Evolutionary conservation across 257 asterid species (phyloP), one percentile per base, ranked within the genome.

Genomic region (Solanum virginianum): DNA sequence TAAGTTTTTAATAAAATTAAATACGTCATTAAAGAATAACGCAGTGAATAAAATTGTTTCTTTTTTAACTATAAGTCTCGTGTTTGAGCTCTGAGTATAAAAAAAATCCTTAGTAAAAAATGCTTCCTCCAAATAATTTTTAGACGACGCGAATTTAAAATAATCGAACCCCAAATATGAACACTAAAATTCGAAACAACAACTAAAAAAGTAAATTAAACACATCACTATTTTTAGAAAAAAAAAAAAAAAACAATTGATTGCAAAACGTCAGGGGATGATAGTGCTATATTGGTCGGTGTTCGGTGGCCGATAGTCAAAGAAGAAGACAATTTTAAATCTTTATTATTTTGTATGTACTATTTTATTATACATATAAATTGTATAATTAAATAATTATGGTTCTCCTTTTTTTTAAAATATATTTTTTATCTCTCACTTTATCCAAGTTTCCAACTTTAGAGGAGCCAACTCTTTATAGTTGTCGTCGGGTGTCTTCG

Each of bases 41-140:
- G 41, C 6, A 4, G 0, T 32, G 0, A 3, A 29, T 32, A 32
- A 32, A 0, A 32, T 0, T 32, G 0, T 32, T 0, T 0, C 0
- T 32, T 32, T 32, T 32, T 32, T 4, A 36, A 36, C 1, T 6
- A 36, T 3, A 36, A 5, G 1, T 36, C 6, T 3, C 4, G 4
- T 32, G 1, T 36, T 36, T 36, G 1, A 36, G 41, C 41, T 36
- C 6, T 36, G 7, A 0, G 6, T 36, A 36, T 36, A 0, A 5
- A 36, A 5, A 36, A 36, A 36, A 36, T 4, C 0, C 1, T 36
- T 36, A 5, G 0, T 6, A 36, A 4, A 5, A 6, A 36, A 0
- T 4, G 1, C 0, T 36, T 36, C 0, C 6, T 36, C 0, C 6
- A 0, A 4, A 36, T 36, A 5, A 36, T 3, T 36, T 5, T 0